These are phyloP conservation scores for Codiaeum variegatum DNA, from an alignment of 441 rosid species.

Conservation along the genomic window DNA sequence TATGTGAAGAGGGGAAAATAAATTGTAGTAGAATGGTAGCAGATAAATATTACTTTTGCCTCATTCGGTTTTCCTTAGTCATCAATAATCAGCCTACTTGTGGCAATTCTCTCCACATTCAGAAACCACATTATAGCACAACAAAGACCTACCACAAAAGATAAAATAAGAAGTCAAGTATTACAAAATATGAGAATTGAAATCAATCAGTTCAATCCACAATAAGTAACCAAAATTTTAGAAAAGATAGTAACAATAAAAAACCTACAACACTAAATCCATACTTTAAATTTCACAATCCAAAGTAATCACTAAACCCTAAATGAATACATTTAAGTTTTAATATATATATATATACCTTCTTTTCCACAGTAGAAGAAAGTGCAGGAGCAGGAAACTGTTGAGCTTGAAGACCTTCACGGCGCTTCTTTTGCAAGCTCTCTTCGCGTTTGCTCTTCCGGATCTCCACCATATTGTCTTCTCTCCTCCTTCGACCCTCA, in stretches of 20 bases:
- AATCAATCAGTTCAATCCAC: background rate
- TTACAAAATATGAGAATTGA: background rate
- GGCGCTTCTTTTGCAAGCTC: slow-evolving; percentile 76
- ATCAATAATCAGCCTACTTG: slow-evolving; percentile 20
- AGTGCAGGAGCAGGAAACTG: slow-evolving; percentile 33
- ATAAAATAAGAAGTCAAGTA: no score
- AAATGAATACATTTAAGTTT: background rate
- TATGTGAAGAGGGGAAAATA: slow-evolving; percentile 4
- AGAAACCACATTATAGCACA: slow-evolving; percentile 6
- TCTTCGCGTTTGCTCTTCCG: slow-evolving; percentile 76
- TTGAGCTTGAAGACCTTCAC: slow-evolving; percentile 70
- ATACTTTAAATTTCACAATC: background rate
- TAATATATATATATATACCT: slow-evolving; percentile 29
- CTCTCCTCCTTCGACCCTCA: slow-evolving; percentile 76
- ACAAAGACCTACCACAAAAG: slow-evolving; percentile 11
- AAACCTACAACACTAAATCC: background rate
- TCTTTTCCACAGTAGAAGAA: slow-evolving; percentile 46
- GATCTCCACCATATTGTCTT: slow-evolving; percentile 88
- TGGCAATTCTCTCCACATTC: background rate
- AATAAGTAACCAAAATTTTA: background rate
- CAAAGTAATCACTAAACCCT: background rate
- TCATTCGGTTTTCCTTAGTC: slow-evolving; percentile 35
- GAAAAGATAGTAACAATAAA: background rate
- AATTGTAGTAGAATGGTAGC: slow-evolving; percentile 10
- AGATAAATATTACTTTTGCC: slow-evolving; percentile 28